phyloP scores from a whole-genome alignment of 305 asterid species.

The Solanum hybrid region DNA sequence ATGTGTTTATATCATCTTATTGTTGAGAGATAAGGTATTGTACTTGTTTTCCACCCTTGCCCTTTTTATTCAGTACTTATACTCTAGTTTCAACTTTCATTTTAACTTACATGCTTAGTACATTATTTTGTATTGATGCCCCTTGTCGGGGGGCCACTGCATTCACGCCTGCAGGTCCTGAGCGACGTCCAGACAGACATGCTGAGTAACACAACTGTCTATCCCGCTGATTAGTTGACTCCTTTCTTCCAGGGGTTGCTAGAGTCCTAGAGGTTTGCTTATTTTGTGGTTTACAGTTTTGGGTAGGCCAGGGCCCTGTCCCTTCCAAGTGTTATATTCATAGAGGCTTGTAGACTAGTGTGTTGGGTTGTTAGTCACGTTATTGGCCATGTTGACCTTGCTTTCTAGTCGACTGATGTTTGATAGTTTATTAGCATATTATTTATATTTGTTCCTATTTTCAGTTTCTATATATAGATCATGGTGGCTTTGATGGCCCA shows the following conservation, averaged over 20 bases:
- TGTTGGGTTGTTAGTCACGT: background rate
- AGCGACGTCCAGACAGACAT: background rate
- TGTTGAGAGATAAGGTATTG: background rate
- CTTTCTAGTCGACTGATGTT: background rate
- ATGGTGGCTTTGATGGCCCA: background rate
- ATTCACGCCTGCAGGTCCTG: background rate
- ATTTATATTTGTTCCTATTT: background rate
- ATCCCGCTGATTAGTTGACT: background rate
- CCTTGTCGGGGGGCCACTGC: background rate
- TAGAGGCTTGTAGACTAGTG: background rate
- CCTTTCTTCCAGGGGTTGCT: background rate
- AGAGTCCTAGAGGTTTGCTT: background rate
- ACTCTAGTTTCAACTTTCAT: background rate
- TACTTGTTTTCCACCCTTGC: background rate
- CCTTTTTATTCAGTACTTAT: background rate
- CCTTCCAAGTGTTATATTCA: background rate
- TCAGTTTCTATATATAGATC: background rate
- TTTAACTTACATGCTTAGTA: background rate
- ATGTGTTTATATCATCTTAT: no score
- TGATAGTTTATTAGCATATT: background rate
- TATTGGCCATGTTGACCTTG: background rate
- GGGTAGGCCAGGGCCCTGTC: background rate
- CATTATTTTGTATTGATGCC: background rate
- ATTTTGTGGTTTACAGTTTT: background rate
- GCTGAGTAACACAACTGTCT: background rate